Conservation (phyloP, 2,329 filamentous ascomycete genomes). For the Samsoniella hepiali region DNA sequence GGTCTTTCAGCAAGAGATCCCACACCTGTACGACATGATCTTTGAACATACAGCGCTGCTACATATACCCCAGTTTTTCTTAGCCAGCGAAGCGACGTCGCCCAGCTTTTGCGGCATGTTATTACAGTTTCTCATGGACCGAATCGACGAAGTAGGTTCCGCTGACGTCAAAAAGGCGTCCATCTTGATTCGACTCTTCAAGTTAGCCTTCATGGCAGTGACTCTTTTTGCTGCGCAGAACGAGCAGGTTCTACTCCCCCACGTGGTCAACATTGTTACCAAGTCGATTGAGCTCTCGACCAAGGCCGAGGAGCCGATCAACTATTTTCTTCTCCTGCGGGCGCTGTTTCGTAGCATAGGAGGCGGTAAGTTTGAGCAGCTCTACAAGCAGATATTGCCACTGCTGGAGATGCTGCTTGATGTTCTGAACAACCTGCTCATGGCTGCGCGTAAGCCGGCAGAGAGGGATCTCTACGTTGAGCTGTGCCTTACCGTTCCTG, state of each 20-base stretch:
- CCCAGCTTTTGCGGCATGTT: constrained; percentile 98
- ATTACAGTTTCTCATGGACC: constrained; percentile 93
- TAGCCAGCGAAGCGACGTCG: constrained; percentile 97
- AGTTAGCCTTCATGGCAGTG: constrained; percentile 98
- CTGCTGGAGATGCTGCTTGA: constrained; percentile 96
- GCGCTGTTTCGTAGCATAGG: constrained; percentile 96
- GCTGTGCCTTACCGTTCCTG: constrained; percentile 91
- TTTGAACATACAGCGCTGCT: constrained; percentile 93
- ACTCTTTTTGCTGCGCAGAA: constrained; percentile 94
- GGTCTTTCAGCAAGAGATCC: constrained; percentile 96
- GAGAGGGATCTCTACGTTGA: constrained; percentile 97
- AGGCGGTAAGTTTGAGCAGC: constrained; percentile 91
- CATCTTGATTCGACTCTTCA: constrained; percentile 90
- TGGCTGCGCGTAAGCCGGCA: constrained; percentile 83
- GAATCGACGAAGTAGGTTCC: constrained; percentile 91
- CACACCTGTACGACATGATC: constrained; percentile 94
- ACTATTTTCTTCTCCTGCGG: constrained; percentile 91
- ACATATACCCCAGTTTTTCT: constrained; percentile 95
- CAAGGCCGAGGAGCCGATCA: constrained; percentile 94
- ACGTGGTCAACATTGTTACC: constrained; percentile 95
- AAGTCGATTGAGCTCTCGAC: constrained; percentile 96
- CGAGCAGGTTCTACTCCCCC: constrained; percentile 89
- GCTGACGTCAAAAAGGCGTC: constrained; percentile 89
- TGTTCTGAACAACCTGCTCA: constrained; percentile 89
- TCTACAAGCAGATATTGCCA: constrained; percentile 97